These are phyloP conservation scores for Funneliformis caledonium DNA, from an alignment of 371 early-diverging fungal genomes.

Conservation along the genomic window DNA sequence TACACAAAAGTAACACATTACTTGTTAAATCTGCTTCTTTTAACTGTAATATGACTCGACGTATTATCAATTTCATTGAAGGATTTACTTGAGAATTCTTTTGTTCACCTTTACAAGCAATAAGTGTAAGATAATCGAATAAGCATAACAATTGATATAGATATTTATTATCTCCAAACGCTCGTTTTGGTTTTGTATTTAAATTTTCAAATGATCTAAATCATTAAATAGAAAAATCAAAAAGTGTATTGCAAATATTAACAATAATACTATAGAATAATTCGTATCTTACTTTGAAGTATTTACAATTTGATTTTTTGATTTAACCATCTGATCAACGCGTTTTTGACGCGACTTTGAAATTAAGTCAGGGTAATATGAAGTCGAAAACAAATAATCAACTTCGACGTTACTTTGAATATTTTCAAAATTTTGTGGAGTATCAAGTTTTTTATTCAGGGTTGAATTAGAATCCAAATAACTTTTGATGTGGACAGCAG, in stretches of 20 bases:
- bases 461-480: neutral
- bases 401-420: neutral
- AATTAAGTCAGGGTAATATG: neutral
- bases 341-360: neutral
- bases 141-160: neutral
- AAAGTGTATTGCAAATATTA: neutral
- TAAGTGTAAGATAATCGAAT: neutral
- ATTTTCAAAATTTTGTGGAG: neutral
- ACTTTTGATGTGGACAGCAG: neutral
- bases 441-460: neutral
- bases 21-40: neutral
- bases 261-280: neutral
- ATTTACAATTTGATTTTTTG: neutral
- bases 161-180: neutral
- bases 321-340: neutral
- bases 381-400: slow-evolving; percentile 5
- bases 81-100: neutral
- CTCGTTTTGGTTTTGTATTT: neutral
- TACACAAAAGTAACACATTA: neutral
- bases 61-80: neutral
- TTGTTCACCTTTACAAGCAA: neutral
- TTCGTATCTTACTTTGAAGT: neutral
- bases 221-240: neutral
- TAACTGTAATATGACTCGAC: neutral
- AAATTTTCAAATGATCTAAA: neutral